Evolutionary conservation across 495 filamentous ascomycete genomes (phyloP).

Genomic region (Hypomontagnella monticulosa): DNA sequence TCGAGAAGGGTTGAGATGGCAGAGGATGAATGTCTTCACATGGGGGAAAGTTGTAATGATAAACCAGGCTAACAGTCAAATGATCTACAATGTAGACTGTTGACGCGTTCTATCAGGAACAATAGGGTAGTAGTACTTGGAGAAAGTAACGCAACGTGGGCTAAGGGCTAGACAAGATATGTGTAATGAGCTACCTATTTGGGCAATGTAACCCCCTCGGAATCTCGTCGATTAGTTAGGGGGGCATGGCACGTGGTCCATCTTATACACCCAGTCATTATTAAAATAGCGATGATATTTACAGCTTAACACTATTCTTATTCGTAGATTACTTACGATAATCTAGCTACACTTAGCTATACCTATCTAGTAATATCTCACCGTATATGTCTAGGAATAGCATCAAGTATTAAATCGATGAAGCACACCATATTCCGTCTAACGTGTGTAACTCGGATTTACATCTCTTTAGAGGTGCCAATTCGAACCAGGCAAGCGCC

Average conservation of each 20-base stretch:
- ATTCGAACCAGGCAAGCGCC: slow-evolving; percentile 26
- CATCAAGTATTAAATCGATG: too few relatives aligned
- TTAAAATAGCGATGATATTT: too few relatives aligned
- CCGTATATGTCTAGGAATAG: too few relatives aligned
- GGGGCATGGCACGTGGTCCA: not conserved
- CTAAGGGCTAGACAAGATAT: not conserved
- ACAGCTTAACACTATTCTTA: too few relatives aligned
- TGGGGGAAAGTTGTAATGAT: slow-evolving; percentile 4
- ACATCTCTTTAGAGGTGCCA: slow-evolving; percentile 26
- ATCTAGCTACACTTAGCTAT: too few relatives aligned
- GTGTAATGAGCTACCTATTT: slow-evolving; percentile 28
- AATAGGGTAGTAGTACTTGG: slow-evolving; percentile 27
- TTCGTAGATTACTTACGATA: too few relatives aligned
- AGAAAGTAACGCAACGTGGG: slow-evolving; percentile 17
- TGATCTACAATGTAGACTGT: slow-evolving; percentile 35
- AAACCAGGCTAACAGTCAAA: slow-evolving; percentile 13
- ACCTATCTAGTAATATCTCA: too few relatives aligned
- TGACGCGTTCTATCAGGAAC: slow-evolving; percentile 27
- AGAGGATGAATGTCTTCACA: slow-evolving; percentile 7
- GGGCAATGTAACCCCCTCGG: too few relatives aligned
- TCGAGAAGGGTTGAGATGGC: not conserved
- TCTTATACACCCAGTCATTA: not conserved
- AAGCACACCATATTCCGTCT: too few relatives aligned
- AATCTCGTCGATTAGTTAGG: too few relatives aligned
- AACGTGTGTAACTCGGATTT: slow-evolving; percentile 27